These are phyloP conservation scores for Hanseniaspora sp. DNA, from an alignment of 1,139 yeast genomes.

Conservation along the genomic window DNA sequence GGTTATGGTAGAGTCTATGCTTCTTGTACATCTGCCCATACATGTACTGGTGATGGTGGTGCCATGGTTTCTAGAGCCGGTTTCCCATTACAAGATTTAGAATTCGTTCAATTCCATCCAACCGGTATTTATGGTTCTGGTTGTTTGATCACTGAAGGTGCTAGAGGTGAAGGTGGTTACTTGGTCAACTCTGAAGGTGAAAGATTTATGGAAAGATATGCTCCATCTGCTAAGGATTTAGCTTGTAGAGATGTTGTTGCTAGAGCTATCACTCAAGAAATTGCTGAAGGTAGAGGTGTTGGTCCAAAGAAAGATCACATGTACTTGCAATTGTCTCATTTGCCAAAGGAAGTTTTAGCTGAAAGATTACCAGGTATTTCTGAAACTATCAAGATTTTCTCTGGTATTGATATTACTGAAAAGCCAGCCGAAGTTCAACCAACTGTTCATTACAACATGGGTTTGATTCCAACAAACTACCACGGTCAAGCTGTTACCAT, in stretches of 20 bases:
- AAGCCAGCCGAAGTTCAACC: slow-evolving; percentile 98
- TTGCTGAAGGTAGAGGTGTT: slow-evolving; percentile 98
- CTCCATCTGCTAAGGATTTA: slow-evolving; percentile 96
- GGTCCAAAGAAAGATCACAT: slow-evolving; percentile 94
- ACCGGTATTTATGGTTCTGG: slow-evolving; percentile 99
- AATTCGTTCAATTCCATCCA: slow-evolving; percentile 98
- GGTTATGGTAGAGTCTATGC: slow-evolving; percentile 98
- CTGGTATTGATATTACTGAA: slow-evolving; percentile 98
- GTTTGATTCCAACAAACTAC: slow-evolving; percentile 98
- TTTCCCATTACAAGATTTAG: slow-evolving; percentile 92
- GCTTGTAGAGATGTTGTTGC: slow-evolving; percentile 98
- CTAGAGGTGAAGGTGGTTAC: slow-evolving; percentile 99
- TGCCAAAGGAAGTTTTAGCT: slow-evolving; percentile 82
- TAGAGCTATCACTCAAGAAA: slow-evolving; percentile 96
- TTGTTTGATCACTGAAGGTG: slow-evolving; percentile 96
- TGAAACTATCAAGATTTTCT: slow-evolving; percentile 95
- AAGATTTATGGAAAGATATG: slow-evolving; percentile 98
- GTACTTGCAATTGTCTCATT: slow-evolving; percentile 84
- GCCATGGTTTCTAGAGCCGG: slow-evolving; percentile 99
- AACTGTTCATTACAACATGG: slow-evolving; percentile 98
- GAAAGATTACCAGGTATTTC: slow-evolving; percentile 99
- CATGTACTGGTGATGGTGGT: slow-evolving; percentile 98
- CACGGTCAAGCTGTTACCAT: slow-evolving; percentile 86
- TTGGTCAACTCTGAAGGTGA: slow-evolving; percentile 94
- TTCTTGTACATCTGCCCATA: slow-evolving; percentile 98